Evolutionary conservation across 2,329 filamentous ascomycete genomes (phyloP), one percentile per base, ranked within the genome.

Genomic region (Colletotrichum spinosum): DNA sequence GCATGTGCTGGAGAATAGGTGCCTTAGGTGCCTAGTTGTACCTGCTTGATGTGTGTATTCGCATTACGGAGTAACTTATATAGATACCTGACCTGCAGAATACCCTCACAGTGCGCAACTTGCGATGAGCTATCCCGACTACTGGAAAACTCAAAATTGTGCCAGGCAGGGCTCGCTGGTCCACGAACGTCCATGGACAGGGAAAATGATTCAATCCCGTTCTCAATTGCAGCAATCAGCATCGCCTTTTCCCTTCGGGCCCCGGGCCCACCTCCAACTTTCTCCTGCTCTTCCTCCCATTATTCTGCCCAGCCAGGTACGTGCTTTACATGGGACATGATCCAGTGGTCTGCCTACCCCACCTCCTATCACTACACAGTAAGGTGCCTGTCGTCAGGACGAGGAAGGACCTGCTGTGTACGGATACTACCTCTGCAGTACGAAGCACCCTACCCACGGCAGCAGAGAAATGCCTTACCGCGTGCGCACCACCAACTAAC

Each of bases 111-210:
- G 56, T 52, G 52, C 25, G 46, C 33, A 25, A 7, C 3, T 8
- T 6, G 45, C 46, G 46, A 56, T 38, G 17, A 55, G 52, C 39
- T 37, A 45, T 48, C 35, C 52, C 45, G 48, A 62, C 58, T 59
- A 52, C 33, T 56, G 17, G 58, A 65, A 65, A 65, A 65, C 62
- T 65, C 62, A 65, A 65, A 65, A 62, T 56, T 49, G 54, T 50
- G 44, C 52, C 57, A 49, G 58, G 15, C 62, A 62, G 62, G 58
- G 52, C 52, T 61, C 11, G 37, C 52, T 48, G 52, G 52, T 57
- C 58, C 53, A 56, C 55, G 42, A 42, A 58, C 46, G 35, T 53
- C n/a, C 15, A 33, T 41, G 48, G 56, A 46, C 48, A 48, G 62
- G 57, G 62, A 41, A 7, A 49, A 57, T 65, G 62, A 65, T 62